phyloP scores from a whole-genome alignment of 2,329 filamentous ascomycete species.

The Hypoxylon rubiginosum region DNA sequence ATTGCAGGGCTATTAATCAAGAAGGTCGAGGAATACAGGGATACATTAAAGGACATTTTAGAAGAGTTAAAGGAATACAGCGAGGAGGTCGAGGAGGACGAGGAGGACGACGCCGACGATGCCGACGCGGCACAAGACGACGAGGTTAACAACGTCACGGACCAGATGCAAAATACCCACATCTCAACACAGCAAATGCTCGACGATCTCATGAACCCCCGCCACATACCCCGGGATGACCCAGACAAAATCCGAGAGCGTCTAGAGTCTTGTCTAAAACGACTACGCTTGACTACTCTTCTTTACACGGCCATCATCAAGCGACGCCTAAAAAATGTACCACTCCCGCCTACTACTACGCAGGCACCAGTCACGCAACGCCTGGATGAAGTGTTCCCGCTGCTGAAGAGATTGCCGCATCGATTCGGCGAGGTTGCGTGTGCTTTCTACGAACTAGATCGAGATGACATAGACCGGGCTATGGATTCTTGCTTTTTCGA shows the following conservation, averaged over 20 bases:
- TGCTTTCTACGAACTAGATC: slow-evolving; percentile 79
- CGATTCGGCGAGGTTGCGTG: slow-evolving; percentile 77
- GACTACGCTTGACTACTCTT: slow-evolving; percentile 75
- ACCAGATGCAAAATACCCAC: slow-evolving; percentile 51
- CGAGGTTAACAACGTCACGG: slow-evolving; percentile 58
- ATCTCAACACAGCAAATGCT: slow-evolving; percentile 69
- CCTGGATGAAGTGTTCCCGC: slow-evolving; percentile 68
- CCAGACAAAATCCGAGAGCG: slow-evolving; percentile 74
- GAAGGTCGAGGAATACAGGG: slow-evolving; percentile 80
- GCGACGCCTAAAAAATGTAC: slow-evolving; percentile 73
- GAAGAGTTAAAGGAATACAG: slow-evolving; percentile 91
- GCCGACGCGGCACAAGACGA: slow-evolving; percentile 59
- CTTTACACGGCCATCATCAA: slow-evolving; percentile 79
- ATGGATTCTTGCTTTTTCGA: slow-evolving; percentile 72
- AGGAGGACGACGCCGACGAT: slow-evolving; percentile 68
- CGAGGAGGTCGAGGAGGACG: slow-evolving; percentile 75
- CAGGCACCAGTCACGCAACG: slow-evolving; percentile 54
- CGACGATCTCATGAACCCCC: slow-evolving; percentile 76
- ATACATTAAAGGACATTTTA: slow-evolving; percentile 83
- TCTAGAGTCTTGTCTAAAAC: slow-evolving; percentile 73
- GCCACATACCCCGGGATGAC: slow-evolving; percentile 74
- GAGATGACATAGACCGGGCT: slow-evolving; percentile 67
- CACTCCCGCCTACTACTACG: slow-evolving; percentile 56
- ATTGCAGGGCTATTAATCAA: slow-evolving; percentile 77
- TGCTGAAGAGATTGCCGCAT: slow-evolving; percentile 73